Base-by-base conservation (phyloP, 768 basidiomycete genomes). In the Tylopilus vinaceipallidus region DNA sequence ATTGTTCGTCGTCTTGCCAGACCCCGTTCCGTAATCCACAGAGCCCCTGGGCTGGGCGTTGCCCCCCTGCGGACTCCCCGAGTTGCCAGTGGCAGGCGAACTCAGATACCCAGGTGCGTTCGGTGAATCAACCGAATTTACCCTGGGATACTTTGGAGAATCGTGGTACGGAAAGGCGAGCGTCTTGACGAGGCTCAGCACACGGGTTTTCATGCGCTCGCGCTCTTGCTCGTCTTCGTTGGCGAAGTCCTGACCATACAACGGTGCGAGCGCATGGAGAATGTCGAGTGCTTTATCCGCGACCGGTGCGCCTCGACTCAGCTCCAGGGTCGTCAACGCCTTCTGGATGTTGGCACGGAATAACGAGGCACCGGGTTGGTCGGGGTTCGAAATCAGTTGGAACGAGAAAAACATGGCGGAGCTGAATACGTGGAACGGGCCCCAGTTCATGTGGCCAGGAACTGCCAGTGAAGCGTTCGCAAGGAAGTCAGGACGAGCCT, bases 361-460 rank as follows among this genome's bases (percentile, higher is more conserved):
- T 30, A 88, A 73, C 24, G 79, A 80, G 36, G 86, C 86, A 22
- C 86, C 88, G 38, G 86, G 84, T 55, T 89, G 88, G 53, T 87
- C 86, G 43, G 88, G 85, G 58, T 88, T 84, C 30, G 83, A 79
- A 59, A 91, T 84, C 42, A 91, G 77, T 59, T 91, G 88, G 71
- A 91, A 91, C n/a, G 87, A 86, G 77, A 91, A 90, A 71, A 91
- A 91, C 84, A 91, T 90, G 42, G 87, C 87, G 17, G 90, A 88
- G 41, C 84, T 84, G 73, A 91, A 91, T 57, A 85, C 81, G 61
- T 92, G 88, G 71, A 86, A 88, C 0, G 88, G 86, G 4, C 84
- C 84, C 83, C 87, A 89, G 57, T 82, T 83, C 79, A 91, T 83
- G 67, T 92, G 89, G 3, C 86, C 88, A 29, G 87, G 88, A 8